Evolutionary conservation across 2,329 filamentous ascomycete species (phyloP), one percentile per base, ranked within the genome.

Genomic region (Pseudocercospora pini-densiflorae): DNA sequence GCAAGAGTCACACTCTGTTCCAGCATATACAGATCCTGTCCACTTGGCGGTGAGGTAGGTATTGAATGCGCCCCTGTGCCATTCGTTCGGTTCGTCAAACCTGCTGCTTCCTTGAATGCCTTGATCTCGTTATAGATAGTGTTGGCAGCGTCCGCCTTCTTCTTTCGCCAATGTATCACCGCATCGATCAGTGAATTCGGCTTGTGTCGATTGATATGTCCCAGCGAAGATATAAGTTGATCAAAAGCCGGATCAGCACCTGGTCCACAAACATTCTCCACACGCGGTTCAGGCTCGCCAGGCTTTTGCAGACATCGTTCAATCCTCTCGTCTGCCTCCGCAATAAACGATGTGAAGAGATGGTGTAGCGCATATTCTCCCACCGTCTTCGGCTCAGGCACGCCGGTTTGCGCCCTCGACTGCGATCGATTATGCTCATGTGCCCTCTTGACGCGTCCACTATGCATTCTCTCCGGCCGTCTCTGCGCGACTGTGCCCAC

Each of bases 101-200:
- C 68, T 16, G 45, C 51, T 9, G 69, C 54, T 19, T 77, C 74
- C 19, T 72, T 70, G 43, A 74, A 53, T 14, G 67, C 63, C 62
- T 74, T 70, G 29, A 77, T 63, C 65, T 78, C 76, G 27, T 67
- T 72, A 61, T 73, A 75, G 24, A 78, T 73, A 24, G 68, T 75
- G 53, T 79, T 78, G 29, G 94, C 93, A 23, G 91, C 89, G 79
- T 98, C 94, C 70, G 93, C 97, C 82, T 98, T 98, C 70, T 89
- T 92, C 79, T 97, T 98, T 63, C 95, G 89, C 95, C 95, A 99
- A 33, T 97, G 87, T 92, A 99, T 99, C 78, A 99, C 93, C 21
- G 92, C 94, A 79, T 99, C 95, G 74, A 99, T 97, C 60, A 99
- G 81, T 5, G 93, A 92, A 77, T 97, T 98, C 5, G 96, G 96